Conservation (phyloP, 2,329 filamentous ascomycete genomes). For the Aspergillus novoparasiticus region DNA sequence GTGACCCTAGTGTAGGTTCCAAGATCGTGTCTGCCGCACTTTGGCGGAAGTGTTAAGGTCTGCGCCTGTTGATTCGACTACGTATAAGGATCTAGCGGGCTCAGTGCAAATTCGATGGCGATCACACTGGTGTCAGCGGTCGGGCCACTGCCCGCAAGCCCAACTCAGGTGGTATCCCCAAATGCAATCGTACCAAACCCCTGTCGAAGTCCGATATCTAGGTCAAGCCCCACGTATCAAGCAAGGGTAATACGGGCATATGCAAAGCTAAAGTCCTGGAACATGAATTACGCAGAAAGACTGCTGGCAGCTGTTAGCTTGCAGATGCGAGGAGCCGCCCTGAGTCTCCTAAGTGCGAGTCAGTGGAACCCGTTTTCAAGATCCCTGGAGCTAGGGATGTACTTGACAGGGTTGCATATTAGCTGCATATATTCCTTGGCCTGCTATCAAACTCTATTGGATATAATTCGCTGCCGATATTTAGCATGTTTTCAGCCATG, state of each 20-base stretch:
- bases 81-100: not conserved
- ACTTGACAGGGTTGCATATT: slow-evolving; percentile 22
- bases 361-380: slow-evolving; percentile 13
- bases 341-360: slow-evolving; percentile 15
- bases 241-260: not conserved
- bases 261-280: slow-evolving; percentile 11
- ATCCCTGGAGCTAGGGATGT: slow-evolving; percentile 17
- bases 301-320: slow-evolving; percentile 22
- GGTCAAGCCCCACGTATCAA: not conserved
- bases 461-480: slow-evolving; percentile 22
- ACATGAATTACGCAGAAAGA: slow-evolving; percentile 12
- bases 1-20: not conserved
- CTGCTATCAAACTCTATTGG: slow-evolving; percentile 29
- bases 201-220: not conserved
- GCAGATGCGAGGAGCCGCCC: slow-evolving; percentile 29
- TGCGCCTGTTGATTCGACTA: slow-evolving; percentile 3
- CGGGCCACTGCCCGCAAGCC: not conserved
- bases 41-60: slow-evolving; percentile 6
- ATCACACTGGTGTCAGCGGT: slow-evolving; percentile 4
- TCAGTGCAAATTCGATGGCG: not conserved
- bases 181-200: not conserved
- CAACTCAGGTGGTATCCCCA: not conserved
- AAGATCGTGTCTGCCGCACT: slow-evolving; percentile 4
- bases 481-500: slow-evolving; percentile 24
- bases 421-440: slow-evolving; percentile 34